Conservation (phyloP, 1,284 basidiomycete genomes). For the Anthracocystis walkeri region DNA sequence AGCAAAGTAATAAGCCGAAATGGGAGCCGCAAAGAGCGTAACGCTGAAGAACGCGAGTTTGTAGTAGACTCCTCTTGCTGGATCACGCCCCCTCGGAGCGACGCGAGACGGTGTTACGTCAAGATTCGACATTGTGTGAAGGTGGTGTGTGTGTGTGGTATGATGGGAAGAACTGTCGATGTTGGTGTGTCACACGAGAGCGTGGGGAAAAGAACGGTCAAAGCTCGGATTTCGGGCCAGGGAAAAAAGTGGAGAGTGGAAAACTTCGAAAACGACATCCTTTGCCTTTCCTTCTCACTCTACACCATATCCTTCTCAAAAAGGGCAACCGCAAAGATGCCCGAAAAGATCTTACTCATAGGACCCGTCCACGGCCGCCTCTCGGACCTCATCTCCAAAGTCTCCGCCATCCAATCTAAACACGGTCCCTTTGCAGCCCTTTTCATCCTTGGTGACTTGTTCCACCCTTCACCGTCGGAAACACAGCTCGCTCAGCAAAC, state of each 20-base stretch:
- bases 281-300: slow-evolving; percentile 9
- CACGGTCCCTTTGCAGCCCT: slow-evolving; percentile 93
- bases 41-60: slow-evolving; percentile 65
- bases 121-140: slow-evolving; percentile 31
- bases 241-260: slow-evolving; percentile 16
- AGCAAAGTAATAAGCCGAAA: slow-evolving; percentile 61
- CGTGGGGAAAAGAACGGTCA: background rate
- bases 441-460: slow-evolving; percentile 90
- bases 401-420: slow-evolving; percentile 87
- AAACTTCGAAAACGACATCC: background rate
- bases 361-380: slow-evolving; percentile 86
- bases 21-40: slow-evolving; percentile 62
- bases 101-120: slow-evolving; percentile 53
- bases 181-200: background rate
- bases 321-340: slow-evolving; percentile 9
- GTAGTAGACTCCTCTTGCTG: slow-evolving; percentile 62
- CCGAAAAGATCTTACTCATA: slow-evolving; percentile 78
- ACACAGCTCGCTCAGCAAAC: slow-evolving; percentile 73
- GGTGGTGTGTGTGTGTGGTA: background rate
- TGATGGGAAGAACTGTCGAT: background rate
- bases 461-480: slow-evolving; percentile 71
- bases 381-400: slow-evolving; percentile 80
- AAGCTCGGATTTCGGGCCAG: slow-evolving; percentile 26
- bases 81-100: slow-evolving; percentile 52
- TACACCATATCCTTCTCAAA: background rate